Conservation (phyloP, 2,329 filamentous ascomycete genomes). For the Aureobasidium leucospermi region DNA sequence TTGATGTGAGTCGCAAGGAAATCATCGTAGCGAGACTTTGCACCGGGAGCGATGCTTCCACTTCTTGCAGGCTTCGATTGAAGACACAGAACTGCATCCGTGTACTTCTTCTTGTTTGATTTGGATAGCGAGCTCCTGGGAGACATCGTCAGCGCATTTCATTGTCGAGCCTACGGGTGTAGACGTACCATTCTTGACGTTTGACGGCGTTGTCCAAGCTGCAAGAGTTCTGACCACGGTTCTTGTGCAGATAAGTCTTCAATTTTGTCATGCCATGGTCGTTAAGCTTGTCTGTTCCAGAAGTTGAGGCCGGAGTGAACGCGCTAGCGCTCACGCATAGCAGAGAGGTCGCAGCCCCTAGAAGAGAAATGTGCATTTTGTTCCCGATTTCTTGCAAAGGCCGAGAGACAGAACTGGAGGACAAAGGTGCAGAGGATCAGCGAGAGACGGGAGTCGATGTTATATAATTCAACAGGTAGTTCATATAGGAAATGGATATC, state of each 20-base stretch:
- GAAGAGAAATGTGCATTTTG: background rate
- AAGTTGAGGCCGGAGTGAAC: conserved; percentile 22
- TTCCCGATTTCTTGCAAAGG: background rate
- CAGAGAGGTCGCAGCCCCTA: background rate
- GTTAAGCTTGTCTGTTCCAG: conserved; percentile 21
- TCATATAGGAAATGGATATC: no score
- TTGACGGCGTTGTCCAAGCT: conserved; percentile 30
- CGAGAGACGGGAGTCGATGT: background rate
- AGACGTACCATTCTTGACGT: conserved; percentile 35
- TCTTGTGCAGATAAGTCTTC: conserved; percentile 17
- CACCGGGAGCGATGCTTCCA: conserved; percentile 19
- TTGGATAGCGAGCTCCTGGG: conserved; percentile 18
- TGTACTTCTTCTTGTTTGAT: conserved; percentile 24
- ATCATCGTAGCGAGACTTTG: conserved; percentile 24
- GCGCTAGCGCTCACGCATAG: conserved; percentile 9
- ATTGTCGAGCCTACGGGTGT: background rate
- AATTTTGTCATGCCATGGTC: conserved; percentile 20
- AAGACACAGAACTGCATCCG: conserved; percentile 26
- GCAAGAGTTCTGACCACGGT: background rate
- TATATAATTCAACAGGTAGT: background rate
- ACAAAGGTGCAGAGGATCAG: background rate
- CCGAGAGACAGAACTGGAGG: no score
- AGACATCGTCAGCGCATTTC: background rate
- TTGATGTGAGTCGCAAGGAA: conserved; percentile 24
- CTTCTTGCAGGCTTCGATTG: conserved; percentile 21